These are phyloP conservation scores for Aquilaria yunnanensis DNA, from an alignment of 345 rosid genomes.

Conservation along the genomic window DNA sequence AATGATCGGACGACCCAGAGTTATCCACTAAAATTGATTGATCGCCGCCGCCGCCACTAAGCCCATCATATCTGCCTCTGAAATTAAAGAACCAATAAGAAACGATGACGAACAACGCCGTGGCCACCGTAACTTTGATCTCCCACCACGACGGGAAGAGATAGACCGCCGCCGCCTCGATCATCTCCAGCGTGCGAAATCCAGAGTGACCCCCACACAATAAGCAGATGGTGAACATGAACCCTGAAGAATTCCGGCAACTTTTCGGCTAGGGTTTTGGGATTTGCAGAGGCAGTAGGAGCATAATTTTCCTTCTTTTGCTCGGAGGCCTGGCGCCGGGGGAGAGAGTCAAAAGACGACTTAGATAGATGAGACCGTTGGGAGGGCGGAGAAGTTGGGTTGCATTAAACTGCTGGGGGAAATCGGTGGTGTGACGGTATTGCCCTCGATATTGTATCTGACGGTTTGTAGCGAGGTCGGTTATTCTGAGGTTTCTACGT, in stretches of 20 bases:
- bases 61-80: slow-evolving; percentile 20
- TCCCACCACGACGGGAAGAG: slow-evolving; percentile 92
- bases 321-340: no score
- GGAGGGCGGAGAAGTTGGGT: no score
- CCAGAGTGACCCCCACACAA: not conserved
- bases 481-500: no score
- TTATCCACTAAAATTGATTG: slow-evolving; percentile 32
- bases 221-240: not conserved
- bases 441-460: no score
- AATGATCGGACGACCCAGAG: slow-evolving; percentile 34
- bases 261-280: not conserved
- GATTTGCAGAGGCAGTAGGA: no score
- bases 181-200: slow-evolving; percentile 12
- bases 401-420: no score
- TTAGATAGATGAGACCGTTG: no score
- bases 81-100: slow-evolving; percentile 58
- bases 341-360: no score
- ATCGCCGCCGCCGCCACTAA: slow-evolving; percentile 31
- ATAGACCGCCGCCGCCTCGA: slow-evolving; percentile 32
- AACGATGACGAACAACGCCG: slow-evolving; percentile 49
- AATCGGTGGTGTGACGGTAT: no score
- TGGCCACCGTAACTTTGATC: slow-evolving; percentile 61
- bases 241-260: slow-evolving; percentile 4
- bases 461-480: no score
- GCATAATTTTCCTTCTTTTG: no score